These are phyloP conservation scores for Cryphonectria naterciae DNA, from an alignment of 2,329 filamentous ascomycete species.

Conservation along the genomic window DNA sequence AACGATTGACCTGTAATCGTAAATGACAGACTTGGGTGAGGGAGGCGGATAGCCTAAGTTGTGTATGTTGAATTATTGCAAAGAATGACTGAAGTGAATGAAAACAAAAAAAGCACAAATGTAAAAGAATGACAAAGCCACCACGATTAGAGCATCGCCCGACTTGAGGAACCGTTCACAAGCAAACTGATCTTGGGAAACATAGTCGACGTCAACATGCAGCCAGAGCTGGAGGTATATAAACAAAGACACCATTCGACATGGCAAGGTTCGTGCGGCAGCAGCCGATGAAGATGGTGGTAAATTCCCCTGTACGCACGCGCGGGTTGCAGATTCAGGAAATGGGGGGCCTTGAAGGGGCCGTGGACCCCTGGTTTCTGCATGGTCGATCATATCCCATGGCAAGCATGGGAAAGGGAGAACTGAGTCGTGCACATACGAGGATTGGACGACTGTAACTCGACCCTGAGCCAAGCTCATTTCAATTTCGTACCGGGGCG, in stretches of 20 bases:
- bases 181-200: background rate
- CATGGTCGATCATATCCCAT: background rate
- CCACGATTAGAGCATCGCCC: background rate
- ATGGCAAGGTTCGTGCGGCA: background rate
- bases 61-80: background rate
- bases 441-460: conserved; percentile 1
- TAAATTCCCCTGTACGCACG: background rate
- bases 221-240: background rate
- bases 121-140: conserved; percentile 10
- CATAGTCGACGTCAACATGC: background rate
- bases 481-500: background rate
- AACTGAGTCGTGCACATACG: background rate
- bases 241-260: background rate
- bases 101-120: conserved; percentile 1
- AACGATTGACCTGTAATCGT: background rate
- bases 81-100: conserved; percentile 5
- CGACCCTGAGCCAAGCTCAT: background rate
- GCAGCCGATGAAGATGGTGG: background rate
- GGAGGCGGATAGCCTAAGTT: conserved; percentile 10
- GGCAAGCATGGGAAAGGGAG: background rate
- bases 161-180: background rate
- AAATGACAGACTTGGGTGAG: conserved; percentile 11
- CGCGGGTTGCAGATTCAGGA: background rate
- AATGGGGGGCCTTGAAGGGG: background rate
- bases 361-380: background rate